phyloP scores from a whole-genome alignment of 2,329 filamentous ascomycete genomes.

The Aspergillus novofumigatus region DNA sequence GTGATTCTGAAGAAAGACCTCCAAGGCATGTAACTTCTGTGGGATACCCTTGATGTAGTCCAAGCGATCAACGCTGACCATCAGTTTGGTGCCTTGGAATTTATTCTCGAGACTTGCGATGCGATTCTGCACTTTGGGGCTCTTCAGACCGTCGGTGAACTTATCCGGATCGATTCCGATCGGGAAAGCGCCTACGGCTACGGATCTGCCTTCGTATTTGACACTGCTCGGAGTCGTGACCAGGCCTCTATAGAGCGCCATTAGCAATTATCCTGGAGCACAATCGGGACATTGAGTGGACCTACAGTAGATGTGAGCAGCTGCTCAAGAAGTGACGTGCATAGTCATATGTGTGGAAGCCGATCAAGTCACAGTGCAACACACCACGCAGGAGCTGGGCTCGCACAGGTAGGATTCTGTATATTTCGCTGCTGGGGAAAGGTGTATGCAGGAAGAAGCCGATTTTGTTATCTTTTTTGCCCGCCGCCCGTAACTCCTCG shows the following conservation, averaged over 20 bases:
- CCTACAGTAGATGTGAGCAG: constrained; percentile 79
- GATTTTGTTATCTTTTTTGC: constrained; percentile 89
- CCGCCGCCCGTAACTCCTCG: constrained; percentile 67
- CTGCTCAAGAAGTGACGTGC: constrained; percentile 96
- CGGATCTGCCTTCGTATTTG: constrained; percentile 76
- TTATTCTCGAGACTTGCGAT: constrained; percentile 77
- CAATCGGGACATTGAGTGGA: not conserved
- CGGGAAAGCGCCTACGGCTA: constrained; percentile 86
- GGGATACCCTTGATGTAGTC: constrained; percentile 98
- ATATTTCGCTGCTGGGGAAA: constrained; percentile 95
- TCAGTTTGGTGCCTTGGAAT: constrained; percentile 88
- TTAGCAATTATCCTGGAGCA: constrained; percentile 9
- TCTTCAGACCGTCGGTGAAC: constrained; percentile 79
- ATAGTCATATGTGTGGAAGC: constrained; percentile 98
- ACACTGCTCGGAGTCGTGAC: constrained; percentile 82
- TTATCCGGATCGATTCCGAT: constrained; percentile 96
- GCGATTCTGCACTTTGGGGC: constrained; percentile 75
- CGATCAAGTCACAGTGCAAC: constrained; percentile 89
- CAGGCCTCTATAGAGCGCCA: constrained; percentile 28
- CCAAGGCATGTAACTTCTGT: constrained; percentile 88
- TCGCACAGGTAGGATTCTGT: constrained; percentile 87
- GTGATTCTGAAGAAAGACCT: constrained; percentile 90
- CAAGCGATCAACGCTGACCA: constrained; percentile 88
- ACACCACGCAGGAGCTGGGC: constrained; percentile 84
- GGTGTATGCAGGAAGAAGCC: constrained; percentile 98